Conservation (phyloP, 345 rosid species). For the Eucalyptus microcorys region DNA sequence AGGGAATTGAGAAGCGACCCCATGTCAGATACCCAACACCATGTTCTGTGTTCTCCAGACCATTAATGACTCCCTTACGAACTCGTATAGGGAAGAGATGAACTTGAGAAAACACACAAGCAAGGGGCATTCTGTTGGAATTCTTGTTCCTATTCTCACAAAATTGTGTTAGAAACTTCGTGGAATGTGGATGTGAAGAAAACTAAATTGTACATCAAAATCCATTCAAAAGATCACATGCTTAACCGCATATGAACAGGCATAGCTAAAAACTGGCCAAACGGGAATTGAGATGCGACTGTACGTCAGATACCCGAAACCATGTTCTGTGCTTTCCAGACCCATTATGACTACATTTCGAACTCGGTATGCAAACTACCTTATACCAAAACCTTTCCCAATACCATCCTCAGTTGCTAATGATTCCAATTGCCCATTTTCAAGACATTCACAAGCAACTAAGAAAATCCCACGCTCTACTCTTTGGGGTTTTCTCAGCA, state of each 20-base stretch:
- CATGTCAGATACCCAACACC: not conserved
- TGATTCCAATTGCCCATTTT: not conserved
- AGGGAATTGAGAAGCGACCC: not conserved
- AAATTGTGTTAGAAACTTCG: not conserved
- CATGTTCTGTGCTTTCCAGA: not conserved
- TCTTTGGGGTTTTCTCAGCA: not conserved
- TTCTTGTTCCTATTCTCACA: not conserved
- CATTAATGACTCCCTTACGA: not conserved
- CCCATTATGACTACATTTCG: not conserved
- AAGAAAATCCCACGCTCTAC: not conserved
- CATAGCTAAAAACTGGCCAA: not conserved
- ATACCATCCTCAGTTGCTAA: not conserved
- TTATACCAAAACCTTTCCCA: not conserved
- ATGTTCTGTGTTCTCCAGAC: not conserved
- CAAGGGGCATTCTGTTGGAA: not conserved
- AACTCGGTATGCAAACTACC: not conserved
- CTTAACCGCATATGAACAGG: not conserved
- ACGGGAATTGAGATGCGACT: not conserved
- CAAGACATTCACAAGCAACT: not conserved
- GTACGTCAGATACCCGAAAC: not conserved
- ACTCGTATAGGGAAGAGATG: not conserved
- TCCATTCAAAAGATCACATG: not conserved
- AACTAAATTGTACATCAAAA: not conserved
- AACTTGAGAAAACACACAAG: not conserved
- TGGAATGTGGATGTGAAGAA: not conserved